Percentiles rank a stretch among this genome's conserved stretches.
Evolutionary conservation across 176 grass and related monocot species (phyloP).

Genomic region (Bothriochloa decipiens): DNA sequence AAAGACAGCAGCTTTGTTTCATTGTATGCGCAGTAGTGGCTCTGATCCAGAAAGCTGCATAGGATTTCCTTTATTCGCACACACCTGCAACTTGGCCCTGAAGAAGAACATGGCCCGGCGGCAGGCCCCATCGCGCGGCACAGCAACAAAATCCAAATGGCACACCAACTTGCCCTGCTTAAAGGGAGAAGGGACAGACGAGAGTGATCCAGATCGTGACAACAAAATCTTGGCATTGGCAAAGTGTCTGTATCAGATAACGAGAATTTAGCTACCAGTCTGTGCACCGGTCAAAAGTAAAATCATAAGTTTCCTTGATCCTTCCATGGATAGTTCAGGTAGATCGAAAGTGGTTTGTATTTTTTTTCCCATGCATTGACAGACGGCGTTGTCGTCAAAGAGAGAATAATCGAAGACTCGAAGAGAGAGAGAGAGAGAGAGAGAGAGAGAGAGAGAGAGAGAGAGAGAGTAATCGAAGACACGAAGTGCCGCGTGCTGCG

Average conservation of each 20-base stretch:
- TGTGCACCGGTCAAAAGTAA: slow-evolving; percentile 29
- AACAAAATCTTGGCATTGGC: slow-evolving; percentile 31
- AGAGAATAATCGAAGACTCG: not conserved
- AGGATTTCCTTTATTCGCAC: slow-evolving; percentile 1
- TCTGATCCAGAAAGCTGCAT: not conserved
- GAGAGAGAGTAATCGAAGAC: not conserved
- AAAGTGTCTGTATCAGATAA: slow-evolving; percentile 34
- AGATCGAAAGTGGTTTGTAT: not conserved
- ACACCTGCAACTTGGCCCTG: slow-evolving; percentile 7
- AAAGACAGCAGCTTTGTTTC: slow-evolving; percentile 15
- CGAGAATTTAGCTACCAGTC: not conserved
- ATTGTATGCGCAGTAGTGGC: not conserved
- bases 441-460: not conserved
- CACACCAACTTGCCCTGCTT: not conserved
- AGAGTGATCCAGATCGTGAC: slow-evolving; percentile 21
- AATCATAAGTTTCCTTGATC: slow-evolving; percentile 22
- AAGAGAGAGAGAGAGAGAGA: too few relatives aligned
- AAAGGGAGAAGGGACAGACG: slow-evolving; percentile 26
- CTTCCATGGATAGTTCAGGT: slow-evolving; percentile 8
- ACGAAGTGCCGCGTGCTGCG: slow-evolving; percentile 3
- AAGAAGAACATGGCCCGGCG: not conserved
- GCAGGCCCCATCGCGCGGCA: not conserved
- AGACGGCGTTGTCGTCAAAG: not conserved
- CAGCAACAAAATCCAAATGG: slow-evolving; percentile 12
- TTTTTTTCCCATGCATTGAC: not conserved